Percentiles rank a stretch among this genome's conserved stretches.
These are phyloP conservation scores for Diphasiastrum complanatum DNA, from an alignment of 83 land plant species.

Conservation along the genomic window DNA sequence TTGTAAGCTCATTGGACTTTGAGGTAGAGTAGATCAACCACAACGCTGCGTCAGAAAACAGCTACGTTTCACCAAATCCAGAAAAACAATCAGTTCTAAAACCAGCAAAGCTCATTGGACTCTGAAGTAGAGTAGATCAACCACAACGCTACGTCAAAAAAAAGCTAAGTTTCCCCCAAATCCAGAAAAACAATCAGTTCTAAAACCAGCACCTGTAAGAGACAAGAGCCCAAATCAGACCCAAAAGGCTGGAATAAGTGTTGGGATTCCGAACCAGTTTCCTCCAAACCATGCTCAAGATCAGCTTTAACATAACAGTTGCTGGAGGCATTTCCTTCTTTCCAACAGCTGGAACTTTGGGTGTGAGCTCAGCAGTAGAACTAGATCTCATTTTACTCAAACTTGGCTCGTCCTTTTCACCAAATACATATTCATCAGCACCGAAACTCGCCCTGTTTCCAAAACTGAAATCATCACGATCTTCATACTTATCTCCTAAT, in stretches of 20 bases:
- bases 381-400: conserved; percentile 22
- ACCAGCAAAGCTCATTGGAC: too few species aligned
- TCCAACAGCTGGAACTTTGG: conserved; percentile 9
- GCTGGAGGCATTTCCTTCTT: conserved; percentile 36
- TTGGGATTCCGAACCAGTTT: conserved; percentile 75
- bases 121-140: too few species aligned
- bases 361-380: conserved; percentile 20
- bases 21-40: too few species aligned
- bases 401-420: conserved; percentile 22
- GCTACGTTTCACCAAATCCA: too few species aligned
- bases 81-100: too few species aligned
- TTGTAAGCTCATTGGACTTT: too few species aligned
- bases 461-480: conserved; percentile 46
- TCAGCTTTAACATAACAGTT: conserved; percentile 46
- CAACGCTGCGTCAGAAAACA: too few species aligned
- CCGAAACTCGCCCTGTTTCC: conserved; percentile 37
- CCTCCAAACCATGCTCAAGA: conserved; percentile 50
- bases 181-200: too few species aligned
- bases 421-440: conserved; percentile 20
- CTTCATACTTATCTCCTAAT: conserved; percentile 15
- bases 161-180: too few species aligned
- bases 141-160: too few species aligned
- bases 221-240: conserved; percentile 66
- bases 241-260: conserved; percentile 71
- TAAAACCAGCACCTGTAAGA: conserved; percentile 88